Conservation (phyloP, 2,329 filamentous ascomycete genomes). For the Lasiodiplodia gonubiensis region DNA sequence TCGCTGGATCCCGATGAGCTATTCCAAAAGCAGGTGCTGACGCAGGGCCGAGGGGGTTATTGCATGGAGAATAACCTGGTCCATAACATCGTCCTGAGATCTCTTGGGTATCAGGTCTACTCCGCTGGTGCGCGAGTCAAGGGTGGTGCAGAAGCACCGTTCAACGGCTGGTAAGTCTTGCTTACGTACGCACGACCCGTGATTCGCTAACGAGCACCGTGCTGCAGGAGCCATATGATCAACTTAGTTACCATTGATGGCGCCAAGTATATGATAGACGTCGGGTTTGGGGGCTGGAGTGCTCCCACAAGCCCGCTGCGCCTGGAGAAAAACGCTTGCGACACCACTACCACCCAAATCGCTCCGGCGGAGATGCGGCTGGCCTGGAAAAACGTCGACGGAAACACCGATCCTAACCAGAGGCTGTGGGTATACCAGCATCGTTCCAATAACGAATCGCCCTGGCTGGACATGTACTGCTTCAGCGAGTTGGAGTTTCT, state of each 20-base stretch:
- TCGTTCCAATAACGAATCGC: slow-evolving; percentile 44
- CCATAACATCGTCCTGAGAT: slow-evolving; percentile 58
- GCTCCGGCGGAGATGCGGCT: slow-evolving; percentile 41
- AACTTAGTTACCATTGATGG: slow-evolving; percentile 49
- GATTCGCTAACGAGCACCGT: slow-evolving; percentile 6
- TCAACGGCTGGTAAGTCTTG: slow-evolving; percentile 39
- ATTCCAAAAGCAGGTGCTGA: slow-evolving; percentile 60
- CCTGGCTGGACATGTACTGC: slow-evolving; percentile 67
- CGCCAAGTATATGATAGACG: slow-evolving; percentile 45
- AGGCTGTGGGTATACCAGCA: slow-evolving; percentile 54
- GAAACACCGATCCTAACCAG: slow-evolving; percentile 43
- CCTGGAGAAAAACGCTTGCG: slow-evolving; percentile 38
- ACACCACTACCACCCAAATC: slow-evolving; percentile 35
- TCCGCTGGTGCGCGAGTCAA: slow-evolving; percentile 50
- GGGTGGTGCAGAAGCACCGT: slow-evolving; percentile 30
- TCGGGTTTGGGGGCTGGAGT: slow-evolving; percentile 46
- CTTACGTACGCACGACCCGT: slow-evolving; percentile 23
- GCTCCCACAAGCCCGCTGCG: slow-evolving; percentile 38
- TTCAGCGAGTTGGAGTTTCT: slow-evolving; percentile 59
- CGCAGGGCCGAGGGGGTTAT: slow-evolving; percentile 60
- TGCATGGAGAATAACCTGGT: slow-evolving; percentile 66
- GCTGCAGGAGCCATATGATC: slow-evolving; percentile 51
- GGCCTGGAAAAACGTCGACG: slow-evolving; percentile 42
- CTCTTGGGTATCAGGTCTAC: slow-evolving; percentile 56
- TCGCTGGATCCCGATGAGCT: slow-evolving; percentile 57